phyloP scores from a whole-genome alignment of 2,329 filamentous ascomycete genomes.

The Eutypa lata region DNA sequence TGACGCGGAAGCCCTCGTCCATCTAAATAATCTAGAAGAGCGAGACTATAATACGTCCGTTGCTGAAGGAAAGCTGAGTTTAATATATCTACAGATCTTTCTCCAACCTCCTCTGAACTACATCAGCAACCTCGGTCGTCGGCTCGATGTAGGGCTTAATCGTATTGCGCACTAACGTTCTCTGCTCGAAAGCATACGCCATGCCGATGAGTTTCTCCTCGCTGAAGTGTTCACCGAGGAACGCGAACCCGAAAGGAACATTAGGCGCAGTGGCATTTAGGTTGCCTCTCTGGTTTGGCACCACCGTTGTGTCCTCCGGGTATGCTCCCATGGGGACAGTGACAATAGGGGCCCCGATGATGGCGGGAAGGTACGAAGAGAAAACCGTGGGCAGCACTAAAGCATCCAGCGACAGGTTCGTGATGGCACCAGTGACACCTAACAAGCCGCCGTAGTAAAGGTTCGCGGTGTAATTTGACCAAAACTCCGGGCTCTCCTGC shows the following conservation, averaged over 20 bases:
- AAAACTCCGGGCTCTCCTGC: constrained; percentile 56
- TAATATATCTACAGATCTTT: background rate
- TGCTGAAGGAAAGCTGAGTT: too few relatives aligned
- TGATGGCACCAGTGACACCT: constrained; percentile 59
- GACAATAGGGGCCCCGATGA: constrained; percentile 58
- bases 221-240: constrained; percentile 58
- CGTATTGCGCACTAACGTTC: constrained; percentile 28
- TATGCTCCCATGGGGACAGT: constrained; percentile 59
- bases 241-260: constrained; percentile 59
- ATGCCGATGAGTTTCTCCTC: constrained; percentile 61
- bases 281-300: constrained; percentile 40
- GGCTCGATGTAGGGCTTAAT: constrained; percentile 1
- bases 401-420: constrained; percentile 56
- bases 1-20: too few relatives aligned
- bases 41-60: too few relatives aligned
- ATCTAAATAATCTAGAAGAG: too few relatives aligned
- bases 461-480: constrained; percentile 51
- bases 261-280: constrained; percentile 52
- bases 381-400: constrained; percentile 56
- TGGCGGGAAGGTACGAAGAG: constrained; percentile 47
- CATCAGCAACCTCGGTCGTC: background rate
- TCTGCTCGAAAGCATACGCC: constrained; percentile 68
- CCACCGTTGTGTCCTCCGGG: constrained; percentile 42
- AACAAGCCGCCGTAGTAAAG: constrained; percentile 54
- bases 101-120: background rate